Evolutionary conservation across 1,284 basidiomycete species (phyloP), one percentile per base, ranked within the genome.

Genomic region (Ustanciosporium gigantosporum): DNA sequence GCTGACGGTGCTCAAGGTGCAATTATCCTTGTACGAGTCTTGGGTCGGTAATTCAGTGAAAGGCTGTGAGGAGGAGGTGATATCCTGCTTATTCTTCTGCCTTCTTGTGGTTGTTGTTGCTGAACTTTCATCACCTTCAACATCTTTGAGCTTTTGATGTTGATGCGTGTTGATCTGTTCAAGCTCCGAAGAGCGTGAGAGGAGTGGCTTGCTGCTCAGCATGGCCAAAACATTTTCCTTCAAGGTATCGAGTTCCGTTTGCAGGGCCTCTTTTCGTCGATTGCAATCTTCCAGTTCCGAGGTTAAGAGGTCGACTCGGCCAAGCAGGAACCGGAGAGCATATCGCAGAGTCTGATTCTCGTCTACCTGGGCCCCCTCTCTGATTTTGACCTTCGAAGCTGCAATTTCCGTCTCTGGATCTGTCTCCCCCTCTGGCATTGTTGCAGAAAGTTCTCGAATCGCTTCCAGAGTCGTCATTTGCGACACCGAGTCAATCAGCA

Each of bases 391-490:
- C n/a, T n/a, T n/a, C n/a, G n/a, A n/a, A n/a, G n/a, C n/a, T n/a
- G n/a, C n/a, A n/a, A n/a, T n/a, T n/a, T n/a, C n/a, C n/a, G n/a
- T n/a, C n/a, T n/a, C n/a, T n/a, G n/a, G n/a, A 19, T 34, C 32
- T 8, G 9, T 9, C 15, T 16, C 32, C 9, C 8, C 16, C 7
- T 17, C 32, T 8, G 32, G 9, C 9, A 9, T 7, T 8, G 15
- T 34, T 34, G 32, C 32, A 9, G 32, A 14, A 34, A 34, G 32
- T 7, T 14, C 59, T 6, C 59, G 52, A 23, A 62, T 49, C 3
- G 59, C 59, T 25, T 62, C 59, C 20, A 51, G 27, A 4, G 50
- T 55, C 20, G 46, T 46, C 22, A 60, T 49, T n/a, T n/a, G n/a
- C n/a, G n/a, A n/a, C n/a, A n/a, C n/a, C n/a, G n/a, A n/a, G n/a